Evolutionary conservation across 768 basidiomycete genomes (phyloP).

Genomic region (Mycena maculata): DNA sequence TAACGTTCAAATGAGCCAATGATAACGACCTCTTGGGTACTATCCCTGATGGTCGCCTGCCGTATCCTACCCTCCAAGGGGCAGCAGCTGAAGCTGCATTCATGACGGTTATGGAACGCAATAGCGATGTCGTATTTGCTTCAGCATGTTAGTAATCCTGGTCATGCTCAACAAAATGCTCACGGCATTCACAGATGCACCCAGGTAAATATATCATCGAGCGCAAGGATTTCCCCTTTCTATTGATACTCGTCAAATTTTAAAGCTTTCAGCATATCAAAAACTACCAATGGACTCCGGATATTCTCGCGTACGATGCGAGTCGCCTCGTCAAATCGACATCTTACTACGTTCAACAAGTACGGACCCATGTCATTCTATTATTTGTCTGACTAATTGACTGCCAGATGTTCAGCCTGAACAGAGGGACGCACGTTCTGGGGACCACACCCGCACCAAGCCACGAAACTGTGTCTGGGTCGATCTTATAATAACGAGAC

Average conservation of each 20-base stretch:
- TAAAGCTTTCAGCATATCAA: slow-evolving; percentile 51
- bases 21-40: slow-evolving; percentile 43
- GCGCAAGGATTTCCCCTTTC: not conserved
- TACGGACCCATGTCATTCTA: slow-evolving; percentile 15
- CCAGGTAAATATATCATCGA: slow-evolving; percentile 34
- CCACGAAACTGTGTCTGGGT: slow-evolving; percentile 46
- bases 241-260: slow-evolving; percentile 11
- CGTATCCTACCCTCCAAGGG: slow-evolving; percentile 51
- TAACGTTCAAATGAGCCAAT: slow-evolving; percentile 36
- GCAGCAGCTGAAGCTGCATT: slow-evolving; percentile 66
- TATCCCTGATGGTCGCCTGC: slow-evolving; percentile 43
- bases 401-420: slow-evolving; percentile 50
- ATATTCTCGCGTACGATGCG: slow-evolving; percentile 53
- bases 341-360: slow-evolving; percentile 54
- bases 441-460: slow-evolving; percentile 42
- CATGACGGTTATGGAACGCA: slow-evolving; percentile 70
- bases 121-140: slow-evolving; percentile 68
- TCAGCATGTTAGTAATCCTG: slow-evolving; percentile 53
- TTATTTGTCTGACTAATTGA: not conserved
- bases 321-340: slow-evolving; percentile 47
- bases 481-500: slow-evolving; percentile 49
- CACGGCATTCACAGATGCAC: slow-evolving; percentile 39
- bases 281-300: slow-evolving; percentile 53
- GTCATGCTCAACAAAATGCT: not conserved
- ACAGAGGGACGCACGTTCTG: slow-evolving; percentile 49